Evolutionary conservation across 306 rosid genomes (phyloP).

Genomic region (Vicia faba): DNA sequence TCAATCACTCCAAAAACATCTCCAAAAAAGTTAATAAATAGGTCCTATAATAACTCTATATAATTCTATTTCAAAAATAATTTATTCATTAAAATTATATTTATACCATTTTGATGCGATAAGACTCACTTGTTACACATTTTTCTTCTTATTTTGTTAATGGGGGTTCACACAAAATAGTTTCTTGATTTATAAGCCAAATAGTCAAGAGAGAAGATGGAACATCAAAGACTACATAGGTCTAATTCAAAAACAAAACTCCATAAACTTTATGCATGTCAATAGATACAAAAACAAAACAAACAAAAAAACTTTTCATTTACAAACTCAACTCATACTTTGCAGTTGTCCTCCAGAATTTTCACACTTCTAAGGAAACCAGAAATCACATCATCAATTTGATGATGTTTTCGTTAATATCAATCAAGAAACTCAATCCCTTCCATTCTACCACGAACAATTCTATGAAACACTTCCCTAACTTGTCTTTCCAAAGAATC

Average conservation of each 20-base stretch:
- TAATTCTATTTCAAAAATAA: too few species aligned
- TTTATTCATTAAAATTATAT: too few species aligned
- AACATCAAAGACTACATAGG: conserved; percentile 39
- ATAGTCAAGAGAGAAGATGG: neutral
- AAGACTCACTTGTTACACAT: too few species aligned
- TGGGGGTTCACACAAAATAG: too few species aligned
- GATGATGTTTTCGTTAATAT: neutral
- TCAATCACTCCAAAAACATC: too few species aligned
- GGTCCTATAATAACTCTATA: too few species aligned
- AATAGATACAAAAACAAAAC: neutral
- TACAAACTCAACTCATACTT: neutral
- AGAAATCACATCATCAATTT: neutral
- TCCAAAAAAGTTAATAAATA: too few species aligned
- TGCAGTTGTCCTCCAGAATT: conserved; percentile 1
- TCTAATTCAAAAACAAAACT: conserved; percentile 47
- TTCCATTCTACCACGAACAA: conserved; percentile 74
- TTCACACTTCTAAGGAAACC: neutral
- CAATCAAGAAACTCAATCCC: conserved; percentile 70
- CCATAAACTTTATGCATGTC: conserved; percentile 46
- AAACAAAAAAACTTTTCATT: neutral
- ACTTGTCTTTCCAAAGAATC: conserved; percentile 82
- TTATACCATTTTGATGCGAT: too few species aligned
- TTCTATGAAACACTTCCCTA: conserved; percentile 79
- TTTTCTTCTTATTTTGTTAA: too few species aligned
- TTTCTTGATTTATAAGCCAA: neutral